Evolutionary conservation across 306 rosid genomes (phyloP), one percentile per base, ranked within the genome.

Genomic region (Prunus fruticosa): DNA sequence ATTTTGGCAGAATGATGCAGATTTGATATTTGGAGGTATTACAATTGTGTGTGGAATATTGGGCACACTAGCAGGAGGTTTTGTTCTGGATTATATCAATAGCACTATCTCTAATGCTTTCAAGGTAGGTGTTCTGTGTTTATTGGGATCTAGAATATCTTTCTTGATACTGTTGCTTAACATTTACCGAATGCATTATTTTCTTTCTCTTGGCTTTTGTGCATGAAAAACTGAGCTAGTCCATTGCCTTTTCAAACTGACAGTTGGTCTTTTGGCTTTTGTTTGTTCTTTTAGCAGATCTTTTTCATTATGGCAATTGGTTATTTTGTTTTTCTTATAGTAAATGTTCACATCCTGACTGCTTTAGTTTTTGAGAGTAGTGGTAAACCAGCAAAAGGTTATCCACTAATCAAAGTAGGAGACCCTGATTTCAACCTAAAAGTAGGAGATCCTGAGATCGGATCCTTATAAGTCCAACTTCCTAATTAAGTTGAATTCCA

Each of bases 21-120:
- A 93, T 86, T 22, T 91, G 89, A 72, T 91, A 34, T 91, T 91
- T 70, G 98, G 98, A 82, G 98, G 98, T 76, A 53, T 93, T 67
- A 89, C 96, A 25, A 73, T 91, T 64, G 86, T 87, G 41, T 85
- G 88, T 28, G 98, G 98, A 89, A 84, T 91, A 76, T 49, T 88
- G 6, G 98, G 98, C 76, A 84, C 97, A 3, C 51, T 93, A 69
- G 88, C 86, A 1, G 98, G 98, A 79, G 98, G 98, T 64, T 75
- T 86, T 46, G 18, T 85, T 78, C 79, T 89, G 46, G 97, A 93
- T 86, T 86, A 52, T 64, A 80, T 93, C 83, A 60, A 30, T 27
- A 88, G 78, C 84, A 85, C 93, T 16, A 75, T 91, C 70, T 54
- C 97, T 50, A 93, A 91, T 89, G 98, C 97, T 80, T 93, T 93